phyloP scores from a whole-genome alignment of 805 yeast genomes.

The Pichia ethanolica region DNA sequence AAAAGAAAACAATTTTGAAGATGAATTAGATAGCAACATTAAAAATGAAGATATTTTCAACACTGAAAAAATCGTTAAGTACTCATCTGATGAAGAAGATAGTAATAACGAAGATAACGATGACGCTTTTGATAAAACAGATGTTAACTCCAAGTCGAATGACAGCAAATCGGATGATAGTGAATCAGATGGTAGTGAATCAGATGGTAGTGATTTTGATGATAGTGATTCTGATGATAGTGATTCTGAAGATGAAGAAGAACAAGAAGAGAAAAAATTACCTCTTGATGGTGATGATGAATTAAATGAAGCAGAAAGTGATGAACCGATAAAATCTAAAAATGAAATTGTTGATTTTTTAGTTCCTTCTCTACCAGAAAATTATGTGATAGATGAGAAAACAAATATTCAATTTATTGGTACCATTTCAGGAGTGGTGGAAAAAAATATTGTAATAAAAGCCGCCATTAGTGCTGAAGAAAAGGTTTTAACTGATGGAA shows the following conservation, averaged over 20 bases:
- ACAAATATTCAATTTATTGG: slow-evolving; percentile 74
- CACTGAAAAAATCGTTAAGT: slow-evolving; percentile 12
- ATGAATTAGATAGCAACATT: not conserved
- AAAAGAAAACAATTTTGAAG: not conserved
- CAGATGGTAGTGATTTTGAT: slow-evolving; percentile 10
- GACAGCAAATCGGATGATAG: slow-evolving; percentile 10
- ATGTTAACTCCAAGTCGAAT: not conserved
- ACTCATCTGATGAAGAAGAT: slow-evolving; percentile 19
- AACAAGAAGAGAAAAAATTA: slow-evolving; percentile 11
- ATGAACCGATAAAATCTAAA: slow-evolving; percentile 63
- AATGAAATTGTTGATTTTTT: slow-evolving; percentile 68
- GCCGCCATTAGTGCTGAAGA: slow-evolving; percentile 79
- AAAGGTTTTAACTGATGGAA: slow-evolving; percentile 71
- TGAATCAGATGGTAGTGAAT: slow-evolving; percentile 16
- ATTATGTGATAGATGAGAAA: slow-evolving; percentile 46
- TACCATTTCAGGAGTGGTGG: slow-evolving; percentile 57
- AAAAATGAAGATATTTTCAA: slow-evolving; percentile 10
- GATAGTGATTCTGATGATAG: slow-evolving; percentile 8
- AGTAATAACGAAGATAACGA: not conserved
- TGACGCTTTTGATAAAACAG: not conserved
- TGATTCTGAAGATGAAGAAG: slow-evolving; percentile 11
- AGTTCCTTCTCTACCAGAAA: slow-evolving; percentile 62
- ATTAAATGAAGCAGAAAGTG: slow-evolving; percentile 33
- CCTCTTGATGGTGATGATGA: slow-evolving; percentile 17
- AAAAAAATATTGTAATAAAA: slow-evolving; percentile 60